Base-by-base conservation (phyloP, 2,329 filamentous ascomycete species). In the Penicillium expansum region DNA sequence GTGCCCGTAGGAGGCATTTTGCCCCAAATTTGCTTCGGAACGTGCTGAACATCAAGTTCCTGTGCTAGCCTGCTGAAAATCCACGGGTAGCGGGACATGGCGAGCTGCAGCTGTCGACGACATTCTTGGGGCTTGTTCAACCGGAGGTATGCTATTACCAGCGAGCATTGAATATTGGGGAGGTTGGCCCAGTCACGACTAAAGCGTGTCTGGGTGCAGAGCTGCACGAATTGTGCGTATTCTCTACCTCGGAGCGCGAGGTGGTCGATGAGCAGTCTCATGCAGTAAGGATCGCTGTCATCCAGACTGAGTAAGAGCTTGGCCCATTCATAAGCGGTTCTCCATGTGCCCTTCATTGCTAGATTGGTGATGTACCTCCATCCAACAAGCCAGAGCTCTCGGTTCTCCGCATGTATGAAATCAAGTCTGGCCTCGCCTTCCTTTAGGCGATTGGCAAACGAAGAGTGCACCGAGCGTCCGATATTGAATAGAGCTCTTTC, bases 401-500 rank as follows among this genome's bases (percentile, higher is more conserved):
- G 84, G 72, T 97, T 97, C 72, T 96, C 92, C 0, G 89, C 87
- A 37, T 91, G 82, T 20, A 82, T 76, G 70, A 97, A 97, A 68
- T 93, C 86, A 10, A 99, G 77, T 16, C 91, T 83, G 6, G 91
- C 92, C 63, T 86, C 86, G 33, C 94, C 94, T 68, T 87, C 83
- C 53, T 89, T 83, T 6, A 99, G 75, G 61, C 88, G 87, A 55
- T 85, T 84, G 8, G 87, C 82, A 71, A 97, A 99, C 0, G 89
- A 85, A 9, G 91, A 93, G 58, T 94, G 87, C 0, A 91, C 86
- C 4, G 92, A 90, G 37, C 93, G 85, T n/a, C 93, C 94, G 70
- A 97, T 93, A 0, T 90, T 90, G 76, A 97, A 97, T 6, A 99
- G 82, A 0, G 93, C 92, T 44, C 94, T 85, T 76, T 97, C 93